Percentiles rank a stretch among this genome's conserved stretches.
Conservation (phyloP, 2,329 filamentous ascomycete genomes). For the Clonostachys byssicola region DNA sequence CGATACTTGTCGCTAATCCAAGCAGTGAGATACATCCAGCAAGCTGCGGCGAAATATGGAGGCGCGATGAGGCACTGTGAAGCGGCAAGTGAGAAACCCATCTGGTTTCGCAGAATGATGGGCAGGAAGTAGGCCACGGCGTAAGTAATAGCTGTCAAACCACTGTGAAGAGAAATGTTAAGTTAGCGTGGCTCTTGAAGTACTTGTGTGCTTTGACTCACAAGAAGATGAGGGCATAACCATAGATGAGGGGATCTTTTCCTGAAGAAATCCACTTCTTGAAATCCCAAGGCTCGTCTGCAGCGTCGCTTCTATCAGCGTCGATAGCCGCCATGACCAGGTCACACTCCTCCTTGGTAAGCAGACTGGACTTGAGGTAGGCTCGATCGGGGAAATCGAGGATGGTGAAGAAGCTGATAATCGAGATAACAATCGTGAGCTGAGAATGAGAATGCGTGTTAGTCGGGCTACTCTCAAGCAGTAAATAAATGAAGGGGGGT, state of each 20-base stretch:
- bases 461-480: too few relatives aligned
- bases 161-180: constrained; percentile 1
- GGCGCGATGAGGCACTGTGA: constrained; percentile 14
- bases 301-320: constrained; percentile 8
- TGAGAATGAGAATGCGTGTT: neutral
- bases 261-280: constrained; percentile 4
- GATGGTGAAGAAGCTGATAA: constrained; percentile 11
- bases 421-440: constrained; percentile 4
- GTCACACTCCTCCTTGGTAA: constrained; percentile 3
- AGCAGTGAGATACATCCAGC: constrained; percentile 9
- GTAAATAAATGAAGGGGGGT: neutral
- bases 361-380: constrained; percentile 5
- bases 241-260: constrained; percentile 6
- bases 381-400: constrained; percentile 12
- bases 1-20: constrained; percentile 13
- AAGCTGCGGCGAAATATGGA: constrained; percentile 13
- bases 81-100: constrained; percentile 9
- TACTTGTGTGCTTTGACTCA: neutral
- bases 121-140: constrained; percentile 13
- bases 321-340: constrained; percentile 8
- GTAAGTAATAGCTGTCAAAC: constrained; percentile 7
- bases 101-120: constrained; percentile 10
- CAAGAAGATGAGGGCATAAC: constrained; percentile 8
- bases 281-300: constrained; percentile 4
- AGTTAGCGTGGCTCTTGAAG: neutral